Base-by-base conservation (phyloP, 2,329 filamentous ascomycete species). In the Chrysosporium keratinophilum region DNA sequence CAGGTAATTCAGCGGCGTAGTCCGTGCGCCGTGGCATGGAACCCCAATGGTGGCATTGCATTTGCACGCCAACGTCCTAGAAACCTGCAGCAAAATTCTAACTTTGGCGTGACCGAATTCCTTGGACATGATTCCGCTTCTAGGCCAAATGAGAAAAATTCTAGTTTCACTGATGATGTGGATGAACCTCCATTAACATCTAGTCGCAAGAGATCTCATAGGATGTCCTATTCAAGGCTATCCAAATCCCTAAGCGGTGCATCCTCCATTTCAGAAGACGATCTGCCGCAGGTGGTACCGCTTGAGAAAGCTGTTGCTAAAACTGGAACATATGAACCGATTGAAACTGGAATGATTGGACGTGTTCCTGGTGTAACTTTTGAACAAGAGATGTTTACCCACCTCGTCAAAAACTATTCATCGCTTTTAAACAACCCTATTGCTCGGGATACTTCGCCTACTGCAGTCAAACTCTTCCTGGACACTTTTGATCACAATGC, bases 1-100 rank as follows among this genome's bases (percentile, higher is more conserved):
- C 80, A 81, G 58, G 72, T 78, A n/a, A 71, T 80, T 46, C 78
- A 81, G 60, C 74, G 77, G 56, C 74, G 78, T 37, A 76, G 76
- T 52, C 68, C 79, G 61, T 79, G 79, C 61, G 73, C 79, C 1
- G 70, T 81, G 57, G 76, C 75, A 41, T 74, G 81, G 65, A 80
- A 78, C 44, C 76, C 80, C 28, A 74, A 71, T 57, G 80, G 80
- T 17, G 77, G 80, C 48, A 69, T 83, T 50, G 73, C 75, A 31
- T 78, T 81, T 56, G 70, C 71, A 23, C 78, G 82, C 62, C 75
- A 72, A 59, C 71, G 78, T 56, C 69, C 70, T 19, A 68, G 68
- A 23, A 72, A 69, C 51, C 71, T 71, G 54, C 66, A 65, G 40
- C 65, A 70, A 33, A 70, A 68, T 20, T 55, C 54, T 34, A 57